A percentile compares a stretch with the other conserved stretches of the same genome.
Evolutionary conservation across 2,329 filamentous ascomycete genomes (phyloP).

Genomic region (Penicillium italicum): DNA sequence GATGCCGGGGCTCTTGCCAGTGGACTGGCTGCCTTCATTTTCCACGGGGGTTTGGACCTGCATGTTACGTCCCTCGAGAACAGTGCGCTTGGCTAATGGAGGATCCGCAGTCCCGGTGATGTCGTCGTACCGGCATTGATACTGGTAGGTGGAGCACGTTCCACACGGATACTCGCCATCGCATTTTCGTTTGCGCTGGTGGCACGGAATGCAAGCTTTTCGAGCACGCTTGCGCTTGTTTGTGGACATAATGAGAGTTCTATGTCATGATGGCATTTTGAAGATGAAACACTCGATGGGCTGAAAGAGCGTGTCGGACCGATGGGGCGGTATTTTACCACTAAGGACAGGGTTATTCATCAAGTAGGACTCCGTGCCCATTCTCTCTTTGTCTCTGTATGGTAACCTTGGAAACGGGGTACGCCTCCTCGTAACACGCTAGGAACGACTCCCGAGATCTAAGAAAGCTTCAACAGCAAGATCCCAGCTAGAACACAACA

Average conservation of each 20-base stretch:
- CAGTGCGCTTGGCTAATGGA: too few species aligned
- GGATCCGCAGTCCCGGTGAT: neutral
- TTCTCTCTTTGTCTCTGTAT: neutral
- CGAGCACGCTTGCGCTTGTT: constrained; percentile 31
- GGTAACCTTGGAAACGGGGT: neutral
- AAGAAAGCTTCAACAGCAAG: neutral
- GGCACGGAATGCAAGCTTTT: constrained; percentile 33
- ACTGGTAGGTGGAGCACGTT: constrained; percentile 29
- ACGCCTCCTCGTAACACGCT: neutral
- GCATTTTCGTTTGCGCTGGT: constrained; percentile 36
- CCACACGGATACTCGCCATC: constrained; percentile 29
- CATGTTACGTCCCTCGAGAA: too few species aligned
- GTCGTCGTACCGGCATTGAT: constrained; percentile 26
- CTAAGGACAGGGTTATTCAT: neutral
- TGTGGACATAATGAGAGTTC: too few species aligned
- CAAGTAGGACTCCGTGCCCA: too few species aligned
- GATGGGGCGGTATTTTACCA: too few species aligned
- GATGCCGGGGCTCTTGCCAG: too few species aligned
- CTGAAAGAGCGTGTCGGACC: too few species aligned
- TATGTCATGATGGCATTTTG: too few species aligned
- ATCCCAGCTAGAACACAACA: neutral
- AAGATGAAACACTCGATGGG: too few species aligned
- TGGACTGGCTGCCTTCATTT: too few species aligned
- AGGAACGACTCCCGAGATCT: neutral
- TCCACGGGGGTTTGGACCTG: too few species aligned